These are phyloP conservation scores for Candida nonsorbophila DNA, from an alignment of 805 yeast genomes.

Conservation along the genomic window DNA sequence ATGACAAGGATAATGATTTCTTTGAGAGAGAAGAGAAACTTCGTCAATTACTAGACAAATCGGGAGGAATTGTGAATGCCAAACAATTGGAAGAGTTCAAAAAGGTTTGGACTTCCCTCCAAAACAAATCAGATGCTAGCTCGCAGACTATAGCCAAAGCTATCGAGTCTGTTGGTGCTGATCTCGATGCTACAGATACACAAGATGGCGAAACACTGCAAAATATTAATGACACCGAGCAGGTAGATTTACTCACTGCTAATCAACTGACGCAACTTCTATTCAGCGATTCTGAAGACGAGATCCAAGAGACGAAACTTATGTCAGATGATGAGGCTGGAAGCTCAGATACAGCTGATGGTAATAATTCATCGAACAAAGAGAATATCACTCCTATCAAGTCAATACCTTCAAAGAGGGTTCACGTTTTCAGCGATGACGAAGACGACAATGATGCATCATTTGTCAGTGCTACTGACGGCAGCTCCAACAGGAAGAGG, in stretches of 20 bases:
- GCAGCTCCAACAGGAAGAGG: constrained; percentile 13
- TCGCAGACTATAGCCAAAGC: not conserved
- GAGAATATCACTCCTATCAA: constrained; percentile 7
- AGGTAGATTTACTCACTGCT: not conserved
- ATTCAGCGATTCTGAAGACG: constrained; percentile 5
- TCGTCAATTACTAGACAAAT: constrained; percentile 29
- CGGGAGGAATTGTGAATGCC: constrained; percentile 35
- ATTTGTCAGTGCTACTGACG: constrained; percentile 9
- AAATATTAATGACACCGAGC: not conserved
- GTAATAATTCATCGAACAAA: no score
- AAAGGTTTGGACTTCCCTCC: constrained; percentile 25
- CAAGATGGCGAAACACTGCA: constrained; percentile 4
- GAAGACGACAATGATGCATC: constrained; percentile 11
- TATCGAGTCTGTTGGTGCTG: not conserved
- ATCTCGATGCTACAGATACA: constrained; percentile 11
- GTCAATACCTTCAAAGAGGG: no score
- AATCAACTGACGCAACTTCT: constrained; percentile 5
- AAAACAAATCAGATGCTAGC: constrained; percentile 11
- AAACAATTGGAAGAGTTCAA: constrained; percentile 27
- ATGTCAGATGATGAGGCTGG: no score
- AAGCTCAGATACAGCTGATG: no score
- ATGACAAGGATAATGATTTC: constrained; percentile 46
- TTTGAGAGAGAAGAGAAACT: constrained; percentile 52
- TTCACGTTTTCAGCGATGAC: constrained; percentile 6
- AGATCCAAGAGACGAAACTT: no score